Evolutionary conservation across 495 filamentous ascomycete species (phyloP), one percentile per base, ranked within the genome.

Genomic region (Talaromyces borbonicus): DNA sequence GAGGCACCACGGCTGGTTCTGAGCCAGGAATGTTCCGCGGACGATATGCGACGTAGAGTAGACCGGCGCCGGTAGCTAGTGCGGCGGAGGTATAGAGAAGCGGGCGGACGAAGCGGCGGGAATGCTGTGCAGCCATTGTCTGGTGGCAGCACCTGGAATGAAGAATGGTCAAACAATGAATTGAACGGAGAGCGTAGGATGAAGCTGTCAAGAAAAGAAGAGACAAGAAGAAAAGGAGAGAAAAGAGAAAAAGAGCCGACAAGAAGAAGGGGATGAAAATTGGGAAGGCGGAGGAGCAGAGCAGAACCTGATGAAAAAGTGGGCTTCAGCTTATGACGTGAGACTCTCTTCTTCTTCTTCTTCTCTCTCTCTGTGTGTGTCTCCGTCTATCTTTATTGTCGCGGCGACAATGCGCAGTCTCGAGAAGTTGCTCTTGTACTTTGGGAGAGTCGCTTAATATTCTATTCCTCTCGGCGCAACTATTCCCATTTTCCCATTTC

Each of bases 21-120:
- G 77, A 79, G 41, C 89, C 89, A 30, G 87, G 87, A 37, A 94
- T 87, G 59, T 90, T 85, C 50, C 84, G 78, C 8, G 89, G 89
- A 37, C 87, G 82, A 60, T 92, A 90, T 32, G 80, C 71, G 49
- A 85, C 79, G 58, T 90, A 88, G 41, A 93, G 71, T 31, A 78
- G 68, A 39, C 78, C 81, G 12, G 74, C 78, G 49, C 78, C 78
- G 37, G 73, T 60, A 19, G 69, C 67, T 8, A 72, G 69, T 4
- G 74, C 78, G 33, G 67, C 74, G n/a, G 75, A 64, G 15, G 76
- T 72, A 59, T 85, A 85, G 19, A 82, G 68, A 36, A 83, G 58
- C 15, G 74, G 71, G 56, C 69, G 72, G 43, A 84, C 54, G 23
- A 83, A 51, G 41, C 77, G 78, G 50, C 69, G 62, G 26, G 71